phyloP scores from a whole-genome alignment of 1,284 basidiomycete genomes.

The Cerioporus squamosus region DNA sequence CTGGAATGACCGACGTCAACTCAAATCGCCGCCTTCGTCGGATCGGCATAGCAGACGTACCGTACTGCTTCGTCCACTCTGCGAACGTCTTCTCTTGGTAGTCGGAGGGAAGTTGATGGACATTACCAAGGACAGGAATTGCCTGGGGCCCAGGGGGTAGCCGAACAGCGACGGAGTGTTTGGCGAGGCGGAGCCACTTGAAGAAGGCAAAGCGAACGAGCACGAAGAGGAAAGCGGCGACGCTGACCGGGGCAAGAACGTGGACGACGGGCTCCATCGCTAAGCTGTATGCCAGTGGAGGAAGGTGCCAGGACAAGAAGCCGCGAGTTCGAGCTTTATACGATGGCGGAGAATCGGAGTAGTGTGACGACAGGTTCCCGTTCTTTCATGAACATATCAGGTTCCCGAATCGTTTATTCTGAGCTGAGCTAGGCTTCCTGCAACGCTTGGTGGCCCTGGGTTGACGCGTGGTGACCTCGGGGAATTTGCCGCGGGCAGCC shows the following conservation, averaged over 20 bases:
- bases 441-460: slow-evolving; percentile 5
- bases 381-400: slow-evolving; percentile 8
- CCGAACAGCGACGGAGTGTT: slow-evolving; percentile 4
- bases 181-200: neutral
- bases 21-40: slow-evolving; percentile 35
- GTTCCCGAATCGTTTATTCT: slow-evolving; percentile 7
- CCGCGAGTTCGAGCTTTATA: slow-evolving; percentile 17
- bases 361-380: slow-evolving; percentile 8
- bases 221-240: slow-evolving; percentile 16
- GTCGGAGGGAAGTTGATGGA: slow-evolving; percentile 46
- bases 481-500: slow-evolving; percentile 10
- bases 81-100: slow-evolving; percentile 46
- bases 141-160: slow-evolving; percentile 51
- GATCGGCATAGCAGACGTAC: slow-evolving; percentile 22
- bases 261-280: slow-evolving; percentile 13
- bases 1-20: slow-evolving; percentile 32
- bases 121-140: slow-evolving; percentile 53
- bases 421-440: slow-evolving; percentile 9
- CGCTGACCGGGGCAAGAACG: slow-evolving; percentile 15
- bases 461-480: slow-evolving; percentile 13
- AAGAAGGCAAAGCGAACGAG: slow-evolving; percentile 13
- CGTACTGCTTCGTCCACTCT: slow-evolving; percentile 32
- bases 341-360: slow-evolving; percentile 17
- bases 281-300: slow-evolving; percentile 2
- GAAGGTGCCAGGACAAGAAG: slow-evolving; percentile 5